Evolutionary conservation across 192 early-diverging fungal genomes (phyloP), one percentile per base, ranked within the genome.

Genomic region (Umbelopsis isabellina): DNA sequence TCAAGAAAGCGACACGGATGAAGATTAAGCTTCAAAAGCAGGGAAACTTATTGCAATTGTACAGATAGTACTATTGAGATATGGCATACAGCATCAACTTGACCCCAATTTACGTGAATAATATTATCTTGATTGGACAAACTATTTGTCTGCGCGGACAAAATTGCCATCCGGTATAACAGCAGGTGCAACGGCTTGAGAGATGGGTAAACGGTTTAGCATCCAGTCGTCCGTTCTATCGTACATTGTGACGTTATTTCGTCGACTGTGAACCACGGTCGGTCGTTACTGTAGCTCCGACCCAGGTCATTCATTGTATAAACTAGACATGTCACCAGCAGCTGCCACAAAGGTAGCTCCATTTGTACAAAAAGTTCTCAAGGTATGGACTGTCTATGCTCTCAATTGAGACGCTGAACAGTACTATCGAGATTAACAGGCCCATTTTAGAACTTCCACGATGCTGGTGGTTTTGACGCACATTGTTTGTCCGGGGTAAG

Each of bases 401-500:
- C 16, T 16, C 1, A 25, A 37, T 12, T 35, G 25, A 30, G 33
- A 13, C 16, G 25, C 13, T 5, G 7, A 35, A 12, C 13, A 30
- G 13, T 15, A 30, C 9, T 15, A 55, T 33, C 12, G 20, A 61
- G 16, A 18, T 25, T 27, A 0, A 61, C 15, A 13, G 18, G 27
- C 33, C 27, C 2, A 35, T 16, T 35, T 61, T 18, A 61, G 55
- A 61, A 61, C 33, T 61, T 61, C 16, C 55, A 61, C 55, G 55
- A 61, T 61, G 55, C 55, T 1, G 55, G 55, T 35, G 55, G 55
- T 61, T 61, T 61, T 7, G 55, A 61, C 55, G 55, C 55, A 33
- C 55, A 61, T 25, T 61, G 55, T 12, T 61, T 61, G 55, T 61
- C 55, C 30, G 55, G 55, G 55, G 55, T 61, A 33, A 61, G 55